A percentile compares a stretch with the other conserved stretches of the same genome.
Conservation (phyloP, 139 green algal genomes). For the Haematococcus lacustris region DNA sequence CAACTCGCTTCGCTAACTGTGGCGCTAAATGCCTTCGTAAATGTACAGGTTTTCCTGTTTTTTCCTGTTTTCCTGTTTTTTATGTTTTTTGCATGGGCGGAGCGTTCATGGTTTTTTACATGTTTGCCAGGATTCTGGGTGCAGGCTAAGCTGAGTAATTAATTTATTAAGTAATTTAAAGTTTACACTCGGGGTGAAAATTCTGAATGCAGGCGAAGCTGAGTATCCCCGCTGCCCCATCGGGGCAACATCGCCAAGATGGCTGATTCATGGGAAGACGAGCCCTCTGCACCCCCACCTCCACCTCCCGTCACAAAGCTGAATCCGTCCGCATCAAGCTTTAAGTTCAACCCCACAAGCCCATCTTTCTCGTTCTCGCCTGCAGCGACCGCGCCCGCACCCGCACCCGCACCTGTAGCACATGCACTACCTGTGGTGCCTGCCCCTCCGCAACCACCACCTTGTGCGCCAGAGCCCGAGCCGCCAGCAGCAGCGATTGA, state of each 20-base stretch:
- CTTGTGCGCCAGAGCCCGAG: background rate
- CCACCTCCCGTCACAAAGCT: conserved; percentile 11
- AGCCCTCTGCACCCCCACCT: conserved; percentile 6
- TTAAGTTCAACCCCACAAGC: conserved; percentile 61
- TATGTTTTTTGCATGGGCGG: background rate
- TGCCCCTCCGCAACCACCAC: background rate
- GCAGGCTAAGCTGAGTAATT: background rate
- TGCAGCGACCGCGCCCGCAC: conserved; percentile 6
- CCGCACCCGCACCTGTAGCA: conserved; percentile 12
- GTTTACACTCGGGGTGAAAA: background rate
- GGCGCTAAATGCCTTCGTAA: too few relatives aligned
- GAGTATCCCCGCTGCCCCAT: background rate
- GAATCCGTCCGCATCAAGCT: conserved; percentile 49
- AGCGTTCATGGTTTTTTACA: background rate
- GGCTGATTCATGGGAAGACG: conserved; percentile 43
- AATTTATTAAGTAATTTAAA: background rate
- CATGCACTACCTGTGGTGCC: background rate
- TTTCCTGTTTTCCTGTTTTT: background rate
- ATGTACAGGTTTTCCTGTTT: too few relatives aligned
- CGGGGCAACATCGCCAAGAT: background rate
- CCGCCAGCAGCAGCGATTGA: background rate
- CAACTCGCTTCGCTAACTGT: too few relatives aligned
- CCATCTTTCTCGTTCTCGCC: conserved; percentile 21
- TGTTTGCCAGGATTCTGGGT: background rate
- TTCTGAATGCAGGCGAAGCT: background rate